Evolutionary conservation across 495 filamentous ascomycete genomes (phyloP).

Genomic region (Parachaetomium inaequale): DNA sequence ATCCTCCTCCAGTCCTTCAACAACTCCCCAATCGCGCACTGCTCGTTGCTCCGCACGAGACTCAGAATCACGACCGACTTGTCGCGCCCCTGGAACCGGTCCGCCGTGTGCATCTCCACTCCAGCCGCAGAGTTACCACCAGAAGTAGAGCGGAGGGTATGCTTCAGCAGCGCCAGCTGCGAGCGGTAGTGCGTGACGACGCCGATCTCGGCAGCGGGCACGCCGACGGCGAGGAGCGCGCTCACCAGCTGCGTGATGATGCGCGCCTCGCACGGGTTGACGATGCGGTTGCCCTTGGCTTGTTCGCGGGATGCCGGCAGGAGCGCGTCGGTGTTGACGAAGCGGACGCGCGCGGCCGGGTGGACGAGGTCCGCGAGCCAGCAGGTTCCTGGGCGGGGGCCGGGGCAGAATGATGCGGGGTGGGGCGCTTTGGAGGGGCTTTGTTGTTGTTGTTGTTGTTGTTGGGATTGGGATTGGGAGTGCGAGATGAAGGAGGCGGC

Average conservation of each 20-base stretch:
- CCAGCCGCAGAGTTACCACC: conserved; percentile 25
- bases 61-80: conserved; percentile 86
- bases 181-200: conserved; percentile 98
- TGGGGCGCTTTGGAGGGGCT: conserved; percentile 46
- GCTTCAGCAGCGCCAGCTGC: conserved; percentile 61
- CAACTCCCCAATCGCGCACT: conserved; percentile 76
- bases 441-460: too few relatives aligned
- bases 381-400: conserved; percentile 53
- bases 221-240: conserved; percentile 66
- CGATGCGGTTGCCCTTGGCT: conserved; percentile 73
- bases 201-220: conserved; percentile 76
- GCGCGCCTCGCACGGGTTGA: conserved; percentile 74
- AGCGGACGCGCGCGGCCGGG: conserved; percentile 67
- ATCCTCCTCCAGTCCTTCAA: conserved; percentile 88
- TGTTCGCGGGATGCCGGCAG: conserved; percentile 64
- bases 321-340: conserved; percentile 83
- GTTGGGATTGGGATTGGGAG: conserved; percentile 17
- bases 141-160: conserved; percentile 37
- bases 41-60: conserved; percentile 81
- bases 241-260: conserved; percentile 76
- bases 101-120: conserved; percentile 93
- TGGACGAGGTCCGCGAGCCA: conserved; percentile 79
- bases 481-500: conserved; percentile 35
- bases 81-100: conserved; percentile 93
- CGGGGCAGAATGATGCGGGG: conserved; percentile 50